A percentile compares a stretch with the other conserved stretches of the same genome.
Evolutionary conservation across 2,329 filamentous ascomycete species (phyloP).

Genomic region (Colletotrichum camelliae): DNA sequence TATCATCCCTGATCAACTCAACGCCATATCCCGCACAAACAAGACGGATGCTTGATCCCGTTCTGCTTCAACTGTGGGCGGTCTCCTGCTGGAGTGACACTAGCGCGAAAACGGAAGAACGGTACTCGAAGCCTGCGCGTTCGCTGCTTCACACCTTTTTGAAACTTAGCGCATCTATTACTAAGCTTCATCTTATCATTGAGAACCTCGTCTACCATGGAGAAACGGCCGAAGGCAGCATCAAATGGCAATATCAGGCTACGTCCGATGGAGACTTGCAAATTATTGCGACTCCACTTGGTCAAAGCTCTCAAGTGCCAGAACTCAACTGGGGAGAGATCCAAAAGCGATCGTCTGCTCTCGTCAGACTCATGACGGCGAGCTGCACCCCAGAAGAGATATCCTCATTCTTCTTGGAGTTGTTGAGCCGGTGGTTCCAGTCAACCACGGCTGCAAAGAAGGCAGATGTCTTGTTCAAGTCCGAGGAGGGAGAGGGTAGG

Average conservation of each 20-base stretch:
- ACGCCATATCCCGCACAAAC: constrained; percentile 72
- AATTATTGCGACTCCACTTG: constrained; percentile 39
- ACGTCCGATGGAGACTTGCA: constrained; percentile 55
- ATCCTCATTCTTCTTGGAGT: constrained; percentile 63
- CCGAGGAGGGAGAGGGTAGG: constrained; percentile 32
- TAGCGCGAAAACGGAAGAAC: constrained; percentile 35
- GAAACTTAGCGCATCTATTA: constrained; percentile 57
- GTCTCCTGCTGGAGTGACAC: constrained; percentile 57
- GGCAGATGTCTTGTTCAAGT: constrained; percentile 28
- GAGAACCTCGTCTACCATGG: constrained; percentile 63
- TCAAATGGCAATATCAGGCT: constrained; percentile 58
- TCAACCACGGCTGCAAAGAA: constrained; percentile 28
- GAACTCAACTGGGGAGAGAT: constrained; percentile 49
- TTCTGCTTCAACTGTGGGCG: constrained; percentile 69
- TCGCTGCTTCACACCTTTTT: constrained; percentile 63
- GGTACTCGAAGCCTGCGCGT: constrained; percentile 50
- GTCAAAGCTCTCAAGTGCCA: constrained; percentile 1
- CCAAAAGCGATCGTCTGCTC: constrained; percentile 50
- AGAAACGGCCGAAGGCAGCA: constrained; percentile 32
- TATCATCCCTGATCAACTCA: constrained; percentile 62
- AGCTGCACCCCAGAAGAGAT: constrained; percentile 61
- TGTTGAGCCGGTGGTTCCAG: constrained; percentile 64
- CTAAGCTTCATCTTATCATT: constrained; percentile 55
- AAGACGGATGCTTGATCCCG: constrained; percentile 62
- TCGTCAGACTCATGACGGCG: constrained; percentile 55